Evolutionary conservation across 1,284 basidiomycete species (phyloP).

Genomic region (Moesziomyces antarcticus): DNA sequence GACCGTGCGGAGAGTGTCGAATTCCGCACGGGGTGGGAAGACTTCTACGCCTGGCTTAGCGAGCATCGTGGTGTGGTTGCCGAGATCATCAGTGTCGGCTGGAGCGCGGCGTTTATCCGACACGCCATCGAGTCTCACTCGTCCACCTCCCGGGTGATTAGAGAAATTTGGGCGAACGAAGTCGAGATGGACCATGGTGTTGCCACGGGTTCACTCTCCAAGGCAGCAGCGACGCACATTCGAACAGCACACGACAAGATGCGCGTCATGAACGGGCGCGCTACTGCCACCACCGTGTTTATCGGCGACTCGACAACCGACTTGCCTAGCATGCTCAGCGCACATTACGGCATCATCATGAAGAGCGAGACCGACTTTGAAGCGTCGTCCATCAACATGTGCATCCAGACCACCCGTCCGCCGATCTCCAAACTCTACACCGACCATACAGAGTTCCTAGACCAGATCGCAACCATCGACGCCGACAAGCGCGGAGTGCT

Average conservation of each 20-base stretch:
- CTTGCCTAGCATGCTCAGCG: conserved; percentile 53
- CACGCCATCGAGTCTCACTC: conserved; percentile 21
- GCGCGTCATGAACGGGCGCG: conserved; percentile 17
- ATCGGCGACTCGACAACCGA: conserved; percentile 64
- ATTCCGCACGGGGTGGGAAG: conserved; percentile 46
- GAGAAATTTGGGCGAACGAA: conserved; percentile 56
- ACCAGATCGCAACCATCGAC: background rate
- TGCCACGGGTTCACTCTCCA: conserved; percentile 51
- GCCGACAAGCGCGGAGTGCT: conserved; percentile 3
- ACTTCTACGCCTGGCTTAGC: conserved; percentile 28
- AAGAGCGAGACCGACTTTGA: conserved; percentile 22
- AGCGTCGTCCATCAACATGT: conserved; percentile 5
- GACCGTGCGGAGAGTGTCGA: conserved; percentile 22
- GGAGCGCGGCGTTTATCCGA: conserved; percentile 56
- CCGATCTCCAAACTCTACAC: conserved; percentile 12
- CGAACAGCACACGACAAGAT: conserved; percentile 57
- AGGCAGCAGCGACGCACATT: conserved; percentile 24
- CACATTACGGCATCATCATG: conserved; percentile 58
- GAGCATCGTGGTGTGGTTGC: conserved; percentile 7
- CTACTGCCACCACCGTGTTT: conserved; percentile 35
- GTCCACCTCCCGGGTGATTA: conserved; percentile 2
- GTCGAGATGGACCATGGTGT: conserved; percentile 26
- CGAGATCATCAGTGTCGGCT: conserved; percentile 61
- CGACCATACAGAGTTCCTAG: conserved; percentile 9
- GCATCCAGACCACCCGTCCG: conserved; percentile 3